A percentile compares a stretch with the other conserved stretches of the same genome.
These are phyloP conservation scores for Geoglossum glabrum DNA, from an alignment of 495 filamentous ascomycete genomes.

Conservation along the genomic window DNA sequence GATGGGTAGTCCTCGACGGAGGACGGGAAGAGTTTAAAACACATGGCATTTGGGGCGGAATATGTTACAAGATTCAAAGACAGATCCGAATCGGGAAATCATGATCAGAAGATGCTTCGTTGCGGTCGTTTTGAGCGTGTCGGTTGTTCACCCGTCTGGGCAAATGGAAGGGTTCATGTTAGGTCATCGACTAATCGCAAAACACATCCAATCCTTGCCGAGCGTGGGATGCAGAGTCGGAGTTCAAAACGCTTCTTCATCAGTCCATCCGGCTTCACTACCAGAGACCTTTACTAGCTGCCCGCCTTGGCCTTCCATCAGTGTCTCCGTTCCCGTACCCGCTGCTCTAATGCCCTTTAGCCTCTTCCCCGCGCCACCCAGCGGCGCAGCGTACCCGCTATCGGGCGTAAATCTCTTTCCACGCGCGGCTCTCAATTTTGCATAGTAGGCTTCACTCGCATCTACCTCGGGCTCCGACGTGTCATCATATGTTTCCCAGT, in stretches of 20 bases:
- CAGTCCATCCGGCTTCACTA: slow-evolving; percentile 24
- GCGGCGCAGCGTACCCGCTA: slow-evolving; percentile 26
- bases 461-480: slow-evolving; percentile 55
- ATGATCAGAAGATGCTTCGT: background rate
- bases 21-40: background rate
- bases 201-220: slow-evolving; percentile 4
- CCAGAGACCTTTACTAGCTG: slow-evolving; percentile 15
- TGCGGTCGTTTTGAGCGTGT: background rate
- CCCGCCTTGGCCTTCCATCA: slow-evolving; percentile 14
- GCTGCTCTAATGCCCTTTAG: slow-evolving; percentile 11
- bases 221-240: background rate
- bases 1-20: background rate
- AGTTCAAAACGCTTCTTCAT: slow-evolving; percentile 18
- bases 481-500: slow-evolving; percentile 88
- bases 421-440: slow-evolving; percentile 46
- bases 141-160: background rate
- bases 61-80: background rate
- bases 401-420: slow-evolving; percentile 44
- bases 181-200: too few species aligned
- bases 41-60: background rate
- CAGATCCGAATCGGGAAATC: background rate
- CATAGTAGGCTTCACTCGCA: slow-evolving; percentile 54
- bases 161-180: too few species aligned
- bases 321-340: slow-evolving; percentile 10
- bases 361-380: slow-evolving; percentile 17